Evolutionary conservation across 257 asterid genomes (phyloP).

Genomic region (Solanum bulbocastanum): DNA sequence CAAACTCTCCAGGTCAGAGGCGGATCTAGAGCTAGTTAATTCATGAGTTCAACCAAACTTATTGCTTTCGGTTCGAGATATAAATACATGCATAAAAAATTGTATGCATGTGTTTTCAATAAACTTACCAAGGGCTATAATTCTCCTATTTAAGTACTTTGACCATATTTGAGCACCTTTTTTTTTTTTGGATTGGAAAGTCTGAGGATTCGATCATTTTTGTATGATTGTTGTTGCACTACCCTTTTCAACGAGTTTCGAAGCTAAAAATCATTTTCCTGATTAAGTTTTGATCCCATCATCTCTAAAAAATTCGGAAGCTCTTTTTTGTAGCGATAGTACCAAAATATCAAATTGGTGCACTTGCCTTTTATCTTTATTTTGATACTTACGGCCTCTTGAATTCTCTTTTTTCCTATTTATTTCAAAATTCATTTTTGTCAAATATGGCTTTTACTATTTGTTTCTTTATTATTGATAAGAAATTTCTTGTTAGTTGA

Average conservation of each 20-base stretch:
- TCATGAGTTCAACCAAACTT: neutral
- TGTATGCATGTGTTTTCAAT: neutral
- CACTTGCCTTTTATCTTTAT: neutral
- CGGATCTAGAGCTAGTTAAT: neutral
- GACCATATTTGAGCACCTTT: neutral
- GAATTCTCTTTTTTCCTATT: neutral
- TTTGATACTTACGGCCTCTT: neutral
- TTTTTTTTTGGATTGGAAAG: neutral
- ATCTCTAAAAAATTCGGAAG: neutral
- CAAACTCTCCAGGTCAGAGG: neutral
- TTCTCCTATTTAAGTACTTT: neutral
- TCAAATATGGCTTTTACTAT: neutral
- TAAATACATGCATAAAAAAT: neutral
- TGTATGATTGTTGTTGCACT: neutral
- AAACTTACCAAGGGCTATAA: neutral
- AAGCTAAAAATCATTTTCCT: neutral
- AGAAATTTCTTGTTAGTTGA: neutral
- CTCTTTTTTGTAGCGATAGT: neutral
- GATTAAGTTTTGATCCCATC: neutral
- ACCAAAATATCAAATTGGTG: neutral
- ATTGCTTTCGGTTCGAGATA: neutral
- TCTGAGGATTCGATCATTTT: neutral
- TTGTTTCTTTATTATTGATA: neutral
- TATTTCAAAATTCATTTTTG: neutral
- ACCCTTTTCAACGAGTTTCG: neutral